These are phyloP conservation scores for Neurospora tetraspora DNA, from an alignment of 495 filamentous ascomycete species.

Conservation along the genomic window DNA sequence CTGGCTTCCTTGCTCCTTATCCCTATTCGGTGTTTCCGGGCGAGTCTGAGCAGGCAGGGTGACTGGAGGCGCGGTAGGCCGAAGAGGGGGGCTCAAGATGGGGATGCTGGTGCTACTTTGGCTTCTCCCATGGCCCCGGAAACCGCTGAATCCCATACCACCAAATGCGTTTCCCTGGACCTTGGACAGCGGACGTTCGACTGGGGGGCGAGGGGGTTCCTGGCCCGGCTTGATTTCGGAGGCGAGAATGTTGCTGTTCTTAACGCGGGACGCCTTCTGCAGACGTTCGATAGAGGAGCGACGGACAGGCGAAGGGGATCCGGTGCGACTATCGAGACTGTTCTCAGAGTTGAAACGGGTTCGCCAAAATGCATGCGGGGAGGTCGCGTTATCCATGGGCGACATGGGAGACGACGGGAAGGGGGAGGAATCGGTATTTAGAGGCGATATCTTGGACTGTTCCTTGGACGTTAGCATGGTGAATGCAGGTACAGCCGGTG, in stretches of 20 bases:
- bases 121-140: constrained; percentile 36
- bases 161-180: constrained; percentile 55
- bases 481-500: neutral
- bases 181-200: constrained; percentile 70
- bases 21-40: constrained; percentile 57
- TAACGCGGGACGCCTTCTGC: constrained; percentile 86
- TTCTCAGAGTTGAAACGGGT: constrained; percentile 66
- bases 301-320: constrained; percentile 55
- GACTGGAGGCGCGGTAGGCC: constrained; percentile 19
- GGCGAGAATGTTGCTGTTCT: constrained; percentile 92
- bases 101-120: constrained; percentile 42
- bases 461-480: constrained; percentile 1
- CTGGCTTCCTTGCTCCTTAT: constrained; percentile 27
- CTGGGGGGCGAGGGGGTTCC: constrained; percentile 66
- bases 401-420: constrained; percentile 66
- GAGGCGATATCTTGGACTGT: constrained; percentile 23
- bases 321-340: constrained; percentile 45
- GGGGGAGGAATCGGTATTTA: constrained; percentile 59
- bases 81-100: constrained; percentile 28
- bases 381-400: constrained; percentile 39
- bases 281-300: constrained; percentile 87
- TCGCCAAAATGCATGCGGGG: constrained; percentile 79
- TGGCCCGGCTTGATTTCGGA: constrained; percentile 84
- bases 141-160: constrained; percentile 35
- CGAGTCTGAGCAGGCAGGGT: constrained; percentile 10